These are phyloP conservation scores for Simplicillium aogashimaense DNA, from an alignment of 2,329 filamentous ascomycete species.

Conservation along the genomic window DNA sequence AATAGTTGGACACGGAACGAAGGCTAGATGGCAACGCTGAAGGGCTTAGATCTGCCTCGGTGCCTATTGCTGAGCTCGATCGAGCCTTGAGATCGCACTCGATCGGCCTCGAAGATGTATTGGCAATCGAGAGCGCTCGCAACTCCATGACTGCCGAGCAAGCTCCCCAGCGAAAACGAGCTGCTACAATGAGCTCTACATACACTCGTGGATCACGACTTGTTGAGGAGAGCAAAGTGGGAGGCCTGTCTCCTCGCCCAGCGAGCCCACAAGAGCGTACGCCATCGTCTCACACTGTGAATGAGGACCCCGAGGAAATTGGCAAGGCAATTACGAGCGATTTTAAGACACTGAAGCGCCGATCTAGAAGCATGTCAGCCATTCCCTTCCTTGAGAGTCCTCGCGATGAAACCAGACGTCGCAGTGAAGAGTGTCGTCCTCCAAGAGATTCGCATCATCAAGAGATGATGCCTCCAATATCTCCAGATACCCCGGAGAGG, in stretches of 20 bases:
- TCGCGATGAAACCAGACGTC: conserved; percentile 30
- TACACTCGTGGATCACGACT: conserved; percentile 8
- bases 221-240: conserved; percentile 29
- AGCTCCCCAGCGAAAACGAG: conserved; percentile 21
- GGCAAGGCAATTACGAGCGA: conserved; percentile 54
- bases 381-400: conserved; percentile 30
- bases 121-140: conserved; percentile 41
- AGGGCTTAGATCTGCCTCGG: conserved; percentile 37
- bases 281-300: conserved; percentile 17
- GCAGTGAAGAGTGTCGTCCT: conserved; percentile 54
- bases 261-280: conserved; percentile 46
- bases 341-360: conserved; percentile 35
- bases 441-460: conserved; percentile 53
- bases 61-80: conserved; percentile 52
- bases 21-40: no score
- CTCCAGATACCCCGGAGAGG: conserved; percentile 31
- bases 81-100: conserved; percentile 53
- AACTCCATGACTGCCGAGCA: conserved; percentile 41
- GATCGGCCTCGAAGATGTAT: conserved; percentile 43
- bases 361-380: conserved; percentile 50
- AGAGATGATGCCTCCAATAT: conserved; percentile 39
- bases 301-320: conserved; percentile 41
- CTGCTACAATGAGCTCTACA: conserved; percentile 9
- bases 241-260: conserved; percentile 49
- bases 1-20: conserved; percentile 17